Evolutionary conservation across 768 basidiomycete species (phyloP).

Genomic region (Tricholoma flavovirens): DNA sequence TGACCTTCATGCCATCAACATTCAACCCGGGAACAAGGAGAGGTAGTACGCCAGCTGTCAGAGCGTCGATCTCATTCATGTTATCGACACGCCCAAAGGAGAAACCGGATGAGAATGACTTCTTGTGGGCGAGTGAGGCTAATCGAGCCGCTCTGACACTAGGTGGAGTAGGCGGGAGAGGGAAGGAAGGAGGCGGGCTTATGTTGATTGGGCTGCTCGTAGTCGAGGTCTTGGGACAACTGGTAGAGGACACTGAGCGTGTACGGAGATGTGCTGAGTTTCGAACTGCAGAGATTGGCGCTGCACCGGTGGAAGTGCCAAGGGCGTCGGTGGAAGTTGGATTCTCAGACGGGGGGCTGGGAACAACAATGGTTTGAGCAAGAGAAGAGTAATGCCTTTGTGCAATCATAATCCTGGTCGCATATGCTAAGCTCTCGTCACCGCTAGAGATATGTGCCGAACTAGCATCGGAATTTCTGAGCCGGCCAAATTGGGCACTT

Average conservation of each 20-base stretch:
- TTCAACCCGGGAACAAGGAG: conserved; percentile 62
- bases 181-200: conserved; percentile 60
- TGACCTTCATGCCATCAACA: conserved; percentile 52
- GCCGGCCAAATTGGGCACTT: conserved; percentile 52
- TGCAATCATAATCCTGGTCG: conserved; percentile 63
- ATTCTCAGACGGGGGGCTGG: conserved; percentile 37
- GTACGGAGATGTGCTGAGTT: conserved; percentile 51
- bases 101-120: conserved; percentile 59
- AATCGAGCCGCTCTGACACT: conserved; percentile 52
- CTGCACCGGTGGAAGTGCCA: conserved; percentile 33
- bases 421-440: conserved; percentile 46
- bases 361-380: conserved; percentile 57
- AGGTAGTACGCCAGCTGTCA: conserved; percentile 65
- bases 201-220: conserved; percentile 31
- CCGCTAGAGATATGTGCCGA: conserved; percentile 42
- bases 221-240: conserved; percentile 32
- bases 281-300: conserved; percentile 22
- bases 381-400: conserved; percentile 69
- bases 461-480: conserved; percentile 49
- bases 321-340: conserved; percentile 28
- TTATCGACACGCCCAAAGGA: conserved; percentile 54
- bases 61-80: conserved; percentile 63
- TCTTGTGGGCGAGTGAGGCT: conserved; percentile 52
- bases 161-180: conserved; percentile 72
- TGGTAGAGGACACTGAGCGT: conserved; percentile 52